These are phyloP conservation scores for Perkinsus olseni DNA, from an alignment of 169 alveolate genomes.

Conservation along the genomic window DNA sequence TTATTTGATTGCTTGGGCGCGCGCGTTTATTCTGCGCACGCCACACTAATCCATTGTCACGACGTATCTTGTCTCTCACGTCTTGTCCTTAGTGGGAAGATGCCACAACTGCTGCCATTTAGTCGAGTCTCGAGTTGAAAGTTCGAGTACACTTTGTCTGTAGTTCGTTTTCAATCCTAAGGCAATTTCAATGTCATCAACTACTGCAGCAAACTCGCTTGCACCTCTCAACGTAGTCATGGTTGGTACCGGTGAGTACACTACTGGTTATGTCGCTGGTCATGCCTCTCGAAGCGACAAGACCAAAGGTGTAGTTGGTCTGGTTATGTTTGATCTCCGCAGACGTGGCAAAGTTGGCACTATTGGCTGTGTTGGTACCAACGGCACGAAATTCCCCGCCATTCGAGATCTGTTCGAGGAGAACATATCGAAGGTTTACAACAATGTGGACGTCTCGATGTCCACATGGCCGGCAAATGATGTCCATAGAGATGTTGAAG, in stretches of 20 bases:
- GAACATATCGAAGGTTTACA: neutral
- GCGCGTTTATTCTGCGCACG: too few relatives aligned
- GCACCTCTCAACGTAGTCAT: neutral
- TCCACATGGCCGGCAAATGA: neutral
- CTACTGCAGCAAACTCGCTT: too few relatives aligned
- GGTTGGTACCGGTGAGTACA: constrained; percentile 13
- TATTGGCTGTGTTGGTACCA: neutral
- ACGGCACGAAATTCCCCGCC: constrained; percentile 6
- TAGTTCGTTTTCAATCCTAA: too few relatives aligned
- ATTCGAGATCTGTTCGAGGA: neutral
- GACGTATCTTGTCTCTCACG: too few relatives aligned
- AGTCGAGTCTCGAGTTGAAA: too few relatives aligned
- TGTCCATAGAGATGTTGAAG: neutral
- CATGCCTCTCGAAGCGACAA: neutral
- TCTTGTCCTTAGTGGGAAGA: too few relatives aligned
- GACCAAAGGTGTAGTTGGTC: neutral
- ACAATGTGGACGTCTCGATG: neutral
- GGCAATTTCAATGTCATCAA: too few relatives aligned
- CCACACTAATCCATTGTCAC: too few relatives aligned
- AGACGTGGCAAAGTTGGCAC: neutral
- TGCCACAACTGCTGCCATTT: too few relatives aligned
- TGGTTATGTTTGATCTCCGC: constrained; percentile 7
- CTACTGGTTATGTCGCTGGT: constrained; percentile 10
- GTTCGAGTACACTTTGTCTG: too few relatives aligned
- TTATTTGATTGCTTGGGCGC: too few relatives aligned